phyloP scores from a whole-genome alignment of 2,329 filamentous ascomycete genomes.

The Scedosporium boydii region DNA sequence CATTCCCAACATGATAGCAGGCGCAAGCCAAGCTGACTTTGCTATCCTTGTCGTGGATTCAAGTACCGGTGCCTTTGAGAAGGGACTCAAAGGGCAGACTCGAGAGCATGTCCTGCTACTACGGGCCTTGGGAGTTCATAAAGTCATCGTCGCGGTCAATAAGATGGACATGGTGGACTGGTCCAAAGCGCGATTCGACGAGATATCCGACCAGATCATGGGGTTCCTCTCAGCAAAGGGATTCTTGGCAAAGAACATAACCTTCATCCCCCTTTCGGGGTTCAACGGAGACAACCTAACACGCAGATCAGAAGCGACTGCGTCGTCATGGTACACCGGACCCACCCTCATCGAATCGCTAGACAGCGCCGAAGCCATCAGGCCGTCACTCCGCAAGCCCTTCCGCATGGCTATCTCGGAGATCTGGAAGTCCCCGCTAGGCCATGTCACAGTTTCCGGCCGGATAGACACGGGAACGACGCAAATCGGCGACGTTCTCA shows the following conservation, averaged over 20 bases:
- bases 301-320: constrained; percentile 41
- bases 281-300: constrained; percentile 82
- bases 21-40: constrained; percentile 91
- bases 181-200: constrained; percentile 73
- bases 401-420: constrained; percentile 82
- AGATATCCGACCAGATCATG: constrained; percentile 74
- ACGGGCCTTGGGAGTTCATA: constrained; percentile 81
- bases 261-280: constrained; percentile 84
- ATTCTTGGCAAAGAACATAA: constrained; percentile 72
- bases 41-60: constrained; percentile 91
- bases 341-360: constrained; percentile 74
- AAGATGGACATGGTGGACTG: constrained; percentile 85
- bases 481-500: constrained; percentile 72
- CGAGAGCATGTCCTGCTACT: constrained; percentile 86
- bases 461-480: constrained; percentile 76
- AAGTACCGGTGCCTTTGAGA: constrained; percentile 83
- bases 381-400: constrained; percentile 63
- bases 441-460: constrained; percentile 76
- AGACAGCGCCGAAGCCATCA: constrained; percentile 65
- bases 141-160: constrained; percentile 85
- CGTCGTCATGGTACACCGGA: constrained; percentile 70
- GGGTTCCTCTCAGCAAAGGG: constrained; percentile 76
- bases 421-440: constrained; percentile 70
- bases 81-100: constrained; percentile 86
- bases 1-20: constrained; percentile 98